Conservation (phyloP, 2,329 filamentous ascomycete species). For the Paecilomyces fulvus region DNA sequence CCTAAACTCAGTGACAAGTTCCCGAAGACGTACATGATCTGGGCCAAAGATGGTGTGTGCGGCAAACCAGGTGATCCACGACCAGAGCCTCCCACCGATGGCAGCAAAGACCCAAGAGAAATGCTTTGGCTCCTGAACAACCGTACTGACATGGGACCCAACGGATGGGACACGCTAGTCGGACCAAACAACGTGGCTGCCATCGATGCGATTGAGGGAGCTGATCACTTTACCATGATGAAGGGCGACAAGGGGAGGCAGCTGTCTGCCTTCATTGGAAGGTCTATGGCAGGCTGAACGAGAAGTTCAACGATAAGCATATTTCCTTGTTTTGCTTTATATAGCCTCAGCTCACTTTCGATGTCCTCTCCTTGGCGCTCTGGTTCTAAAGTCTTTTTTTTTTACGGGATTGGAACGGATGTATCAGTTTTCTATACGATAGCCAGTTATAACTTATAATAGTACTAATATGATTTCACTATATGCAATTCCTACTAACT, state of each 20-base stretch:
- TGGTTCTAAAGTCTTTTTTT: not conserved
- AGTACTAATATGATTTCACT: not conserved
- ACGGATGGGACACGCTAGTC: slow-evolving; percentile 41
- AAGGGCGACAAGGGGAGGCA: slow-evolving; percentile 5
- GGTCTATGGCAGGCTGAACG: slow-evolving; percentile 1
- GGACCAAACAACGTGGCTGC: slow-evolving; percentile 26
- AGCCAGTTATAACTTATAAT: not conserved
- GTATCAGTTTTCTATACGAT: not conserved
- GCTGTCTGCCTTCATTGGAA: slow-evolving; percentile 7
- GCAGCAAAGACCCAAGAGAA: slow-evolving; percentile 35
- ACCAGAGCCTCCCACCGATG: slow-evolving; percentile 31
- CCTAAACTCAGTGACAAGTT: slow-evolving; percentile 22
- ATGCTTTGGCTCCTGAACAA: slow-evolving; percentile 44
- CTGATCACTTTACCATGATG: slow-evolving; percentile 27
- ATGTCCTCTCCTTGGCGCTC: not conserved
- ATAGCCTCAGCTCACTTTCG: not conserved
- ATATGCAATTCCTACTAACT: too few relatives aligned
- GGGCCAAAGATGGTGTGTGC: slow-evolving; percentile 42
- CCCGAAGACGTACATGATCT: slow-evolving; percentile 38
- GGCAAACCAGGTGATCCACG: slow-evolving; percentile 32
- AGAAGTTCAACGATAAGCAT: not conserved
- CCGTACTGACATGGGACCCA: slow-evolving; percentile 39
- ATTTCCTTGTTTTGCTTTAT: not conserved
- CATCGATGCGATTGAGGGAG: slow-evolving; percentile 24
- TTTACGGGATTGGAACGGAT: not conserved